phyloP scores from a whole-genome alignment of 805 yeast species.

The Danielia oregonensis region DNA sequence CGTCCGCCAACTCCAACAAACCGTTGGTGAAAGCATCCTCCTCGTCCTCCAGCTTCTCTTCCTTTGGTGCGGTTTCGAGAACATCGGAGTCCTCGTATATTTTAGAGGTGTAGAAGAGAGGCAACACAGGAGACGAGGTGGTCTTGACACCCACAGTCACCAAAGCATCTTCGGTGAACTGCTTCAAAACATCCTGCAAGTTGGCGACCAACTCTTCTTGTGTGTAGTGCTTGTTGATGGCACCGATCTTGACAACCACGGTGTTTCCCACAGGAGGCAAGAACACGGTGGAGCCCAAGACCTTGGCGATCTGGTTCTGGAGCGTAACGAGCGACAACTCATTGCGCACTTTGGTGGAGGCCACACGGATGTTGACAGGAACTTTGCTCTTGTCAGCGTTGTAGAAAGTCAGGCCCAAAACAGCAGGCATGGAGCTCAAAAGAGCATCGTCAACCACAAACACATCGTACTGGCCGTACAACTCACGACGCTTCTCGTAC shows the following conservation, averaged over 20 bases:
- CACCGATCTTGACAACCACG: conserved; percentile 65
- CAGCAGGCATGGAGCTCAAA: conserved; percentile 73
- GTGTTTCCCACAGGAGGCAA: conserved; percentile 72
- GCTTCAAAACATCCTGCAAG: conserved; percentile 48
- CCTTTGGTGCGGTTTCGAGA: conserved; percentile 22
- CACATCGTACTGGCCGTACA: conserved; percentile 63
- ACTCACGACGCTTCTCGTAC: conserved; percentile 82
- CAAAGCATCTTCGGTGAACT: conserved; percentile 43
- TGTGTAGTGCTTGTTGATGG: conserved; percentile 35
- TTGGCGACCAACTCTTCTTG: conserved; percentile 56
- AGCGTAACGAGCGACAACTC: conserved; percentile 50
- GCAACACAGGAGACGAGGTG: conserved; percentile 73
- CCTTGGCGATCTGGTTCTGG: conserved; percentile 54
- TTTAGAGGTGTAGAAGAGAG: conserved; percentile 68
- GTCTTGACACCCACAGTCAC: conserved; percentile 67
- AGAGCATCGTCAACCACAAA: conserved; percentile 84
- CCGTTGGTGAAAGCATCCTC: conserved; percentile 43
- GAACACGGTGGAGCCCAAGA: conserved; percentile 55
- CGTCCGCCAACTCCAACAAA: conserved; percentile 75
- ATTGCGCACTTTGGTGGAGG: conserved; percentile 25
- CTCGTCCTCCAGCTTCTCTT: conserved; percentile 16
- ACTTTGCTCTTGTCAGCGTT: conserved; percentile 46
- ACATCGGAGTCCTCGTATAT: conserved; percentile 50
- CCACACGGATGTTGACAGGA: conserved; percentile 62
- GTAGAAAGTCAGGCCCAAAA: conserved; percentile 79